A percentile compares a stretch with the other conserved stretches of the same genome.
Evolutionary conservation across 371 early-diverging fungal genomes (phyloP).

Genomic region (Mortierella sp.): DNA sequence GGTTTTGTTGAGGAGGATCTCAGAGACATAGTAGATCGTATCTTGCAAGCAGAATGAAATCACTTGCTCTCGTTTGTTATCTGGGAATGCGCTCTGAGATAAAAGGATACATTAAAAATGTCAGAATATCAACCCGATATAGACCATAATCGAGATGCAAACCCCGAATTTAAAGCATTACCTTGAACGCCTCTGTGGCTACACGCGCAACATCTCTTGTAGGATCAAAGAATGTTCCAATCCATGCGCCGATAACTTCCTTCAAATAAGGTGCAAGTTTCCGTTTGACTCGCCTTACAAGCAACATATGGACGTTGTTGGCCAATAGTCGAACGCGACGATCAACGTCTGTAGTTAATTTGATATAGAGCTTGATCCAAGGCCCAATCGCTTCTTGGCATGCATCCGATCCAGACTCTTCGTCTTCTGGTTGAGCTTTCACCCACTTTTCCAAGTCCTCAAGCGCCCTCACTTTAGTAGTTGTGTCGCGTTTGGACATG

Average conservation of each 20-base stretch:
- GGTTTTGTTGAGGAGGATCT: slow-evolving; percentile 68
- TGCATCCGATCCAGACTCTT: slow-evolving; percentile 39
- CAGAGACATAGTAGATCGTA: slow-evolving; percentile 67
- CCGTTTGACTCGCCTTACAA: slow-evolving; percentile 68
- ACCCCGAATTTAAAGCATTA: slow-evolving; percentile 15
- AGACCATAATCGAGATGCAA: neutral
- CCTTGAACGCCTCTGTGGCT: slow-evolving; percentile 69
- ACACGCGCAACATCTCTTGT: slow-evolving; percentile 68
- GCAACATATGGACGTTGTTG: slow-evolving; percentile 64
- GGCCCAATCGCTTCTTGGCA: slow-evolving; percentile 53
- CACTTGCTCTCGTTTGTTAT: slow-evolving; percentile 66
- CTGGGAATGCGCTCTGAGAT: slow-evolving; percentile 65
- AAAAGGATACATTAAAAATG: neutral
- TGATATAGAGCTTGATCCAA: slow-evolving; percentile 65
- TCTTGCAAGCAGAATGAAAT: slow-evolving; percentile 72
- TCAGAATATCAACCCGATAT: neutral
- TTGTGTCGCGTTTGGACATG: slow-evolving; percentile 71
- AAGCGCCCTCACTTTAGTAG: slow-evolving; percentile 78
- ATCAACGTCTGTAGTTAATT: slow-evolving; percentile 73
- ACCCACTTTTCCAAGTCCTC: slow-evolving; percentile 73
- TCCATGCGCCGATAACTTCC: slow-evolving; percentile 72
- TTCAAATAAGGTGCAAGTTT: slow-evolving; percentile 73
- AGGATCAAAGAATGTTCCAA: slow-evolving; percentile 71
- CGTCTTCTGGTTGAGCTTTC: slow-evolving; percentile 55
- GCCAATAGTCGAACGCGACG: slow-evolving; percentile 70